These are phyloP conservation scores for Juncus inflexus DNA, from an alignment of 176 grass and related monocot genomes.

Conservation along the genomic window DNA sequence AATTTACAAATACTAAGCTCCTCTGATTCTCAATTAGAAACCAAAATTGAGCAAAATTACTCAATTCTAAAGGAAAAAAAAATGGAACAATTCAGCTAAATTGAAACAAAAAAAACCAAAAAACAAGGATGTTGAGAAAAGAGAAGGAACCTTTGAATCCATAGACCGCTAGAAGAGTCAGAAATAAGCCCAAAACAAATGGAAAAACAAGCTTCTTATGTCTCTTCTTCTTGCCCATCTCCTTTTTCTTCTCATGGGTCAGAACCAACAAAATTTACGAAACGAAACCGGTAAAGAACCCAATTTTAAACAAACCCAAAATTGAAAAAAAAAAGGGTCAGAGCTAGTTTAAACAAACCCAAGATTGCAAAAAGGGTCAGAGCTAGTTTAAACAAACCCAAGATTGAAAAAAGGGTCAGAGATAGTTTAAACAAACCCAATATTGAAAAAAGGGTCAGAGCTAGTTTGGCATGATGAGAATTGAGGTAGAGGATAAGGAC, in stretches of 20 bases:
- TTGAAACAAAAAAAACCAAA: conserved; percentile 1
- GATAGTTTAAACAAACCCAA: not conserved
- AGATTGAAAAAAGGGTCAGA: conserved; percentile 12
- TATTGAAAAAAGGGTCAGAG: conserved; percentile 2
- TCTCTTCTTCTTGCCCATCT: conserved; percentile 28
- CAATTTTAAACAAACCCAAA: conserved; percentile 19
- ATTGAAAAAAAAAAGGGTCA: conserved; percentile 4
- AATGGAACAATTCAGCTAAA: not conserved
- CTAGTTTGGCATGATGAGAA: not conserved
- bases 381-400: conserved; percentile 17
- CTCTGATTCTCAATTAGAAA: too few species aligned
- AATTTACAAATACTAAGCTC: not conserved
- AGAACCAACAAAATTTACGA: not conserved
- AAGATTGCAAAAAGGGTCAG: not conserved
- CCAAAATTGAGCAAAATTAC: not conserved
- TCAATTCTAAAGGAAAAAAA: conserved; percentile 4
- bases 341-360: not conserved
- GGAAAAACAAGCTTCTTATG: conserved; percentile 10
- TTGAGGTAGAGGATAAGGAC: conserved; percentile 15
- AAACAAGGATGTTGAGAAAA: not conserved
- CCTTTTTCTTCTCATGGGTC: conserved; percentile 26
- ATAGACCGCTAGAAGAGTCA: conserved; percentile 4
- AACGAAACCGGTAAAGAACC: not conserved
- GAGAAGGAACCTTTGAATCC: conserved; percentile 18
- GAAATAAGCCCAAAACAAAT: conserved; percentile 10